Percentiles rank a stretch among this genome's conserved stretches.
Evolutionary conservation across 768 basidiomycete genomes (phyloP).

Genomic region (Termitomyces sp.): DNA sequence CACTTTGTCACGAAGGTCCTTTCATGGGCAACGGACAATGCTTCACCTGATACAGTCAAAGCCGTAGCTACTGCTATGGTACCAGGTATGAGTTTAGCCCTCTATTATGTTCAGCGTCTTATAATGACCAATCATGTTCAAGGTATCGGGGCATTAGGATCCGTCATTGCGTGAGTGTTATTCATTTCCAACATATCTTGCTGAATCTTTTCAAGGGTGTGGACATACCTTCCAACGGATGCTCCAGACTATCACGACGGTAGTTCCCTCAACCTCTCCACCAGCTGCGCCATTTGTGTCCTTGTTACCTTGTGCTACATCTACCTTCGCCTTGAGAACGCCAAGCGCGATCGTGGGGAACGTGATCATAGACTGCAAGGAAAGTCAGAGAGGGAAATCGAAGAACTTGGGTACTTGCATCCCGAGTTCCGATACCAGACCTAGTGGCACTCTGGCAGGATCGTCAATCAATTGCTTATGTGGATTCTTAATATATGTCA

Average conservation of each 20-base stretch:
- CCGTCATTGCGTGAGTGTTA: constrained; percentile 35
- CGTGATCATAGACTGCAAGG: constrained; percentile 34
- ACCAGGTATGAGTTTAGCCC: constrained; percentile 21
- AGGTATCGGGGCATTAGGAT: constrained; percentile 38
- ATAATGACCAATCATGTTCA: not conserved
- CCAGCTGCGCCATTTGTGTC: constrained; percentile 24
- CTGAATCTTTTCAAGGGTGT: constrained; percentile 24
- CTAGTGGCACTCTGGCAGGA: not conserved
- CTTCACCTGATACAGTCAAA: constrained; percentile 42
- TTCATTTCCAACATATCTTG: not conserved
- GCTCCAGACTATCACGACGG: constrained; percentile 41
- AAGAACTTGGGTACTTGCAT: constrained; percentile 38
- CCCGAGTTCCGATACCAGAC: constrained; percentile 38
- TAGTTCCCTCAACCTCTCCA: constrained; percentile 39
- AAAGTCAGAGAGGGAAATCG: constrained; percentile 29
- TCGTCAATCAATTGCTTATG: not conserved
- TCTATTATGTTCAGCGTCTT: not conserved
- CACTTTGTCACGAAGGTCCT: constrained; percentile 20
- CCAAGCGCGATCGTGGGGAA: constrained; percentile 34
- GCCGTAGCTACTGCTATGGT: constrained; percentile 39
- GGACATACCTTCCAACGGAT: constrained; percentile 42
- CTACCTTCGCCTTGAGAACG: constrained; percentile 37
- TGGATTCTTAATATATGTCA: not conserved
- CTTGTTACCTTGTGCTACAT: constrained; percentile 23
- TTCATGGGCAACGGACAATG: constrained; percentile 44